These are phyloP conservation scores for Haemoproteus tartakovskyi DNA, from an alignment of 169 alveolate genomes.

Conservation along the genomic window DNA sequence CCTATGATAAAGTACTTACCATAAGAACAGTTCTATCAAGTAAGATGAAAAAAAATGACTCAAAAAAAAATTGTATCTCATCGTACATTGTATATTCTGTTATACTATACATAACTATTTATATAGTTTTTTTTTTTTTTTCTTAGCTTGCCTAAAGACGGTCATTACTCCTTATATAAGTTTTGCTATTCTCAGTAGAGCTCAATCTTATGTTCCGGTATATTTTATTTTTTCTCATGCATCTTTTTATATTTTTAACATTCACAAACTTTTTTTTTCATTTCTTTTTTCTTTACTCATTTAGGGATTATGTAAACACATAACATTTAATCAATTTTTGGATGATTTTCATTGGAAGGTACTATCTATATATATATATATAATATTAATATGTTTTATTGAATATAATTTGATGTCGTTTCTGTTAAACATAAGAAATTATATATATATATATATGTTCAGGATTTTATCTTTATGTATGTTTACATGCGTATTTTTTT, in stretches of 20 bases:
- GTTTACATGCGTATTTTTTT: not conserved
- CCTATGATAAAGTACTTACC: slow-evolving; percentile 54
- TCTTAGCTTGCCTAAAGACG: slow-evolving; percentile 52
- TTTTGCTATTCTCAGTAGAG: slow-evolving; percentile 32
- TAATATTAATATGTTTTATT: not conserved
- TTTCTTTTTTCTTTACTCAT: not conserved
- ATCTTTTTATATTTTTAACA: not conserved
- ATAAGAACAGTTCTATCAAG: slow-evolving; percentile 58
- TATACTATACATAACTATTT: not conserved
- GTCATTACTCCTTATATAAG: slow-evolving; percentile 48
- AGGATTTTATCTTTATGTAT: not conserved
- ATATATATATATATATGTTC: not conserved
- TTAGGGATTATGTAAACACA: slow-evolving; percentile 31
- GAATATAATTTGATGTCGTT: not conserved
- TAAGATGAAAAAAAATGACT: not conserved
- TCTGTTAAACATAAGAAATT: not conserved
- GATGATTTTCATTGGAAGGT: slow-evolving; percentile 55
- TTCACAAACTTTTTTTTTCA: not conserved
- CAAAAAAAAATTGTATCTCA: not conserved
- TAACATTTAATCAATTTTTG: slow-evolving; percentile 32
- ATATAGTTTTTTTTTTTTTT: slow-evolving; percentile 6
- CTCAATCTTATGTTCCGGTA: slow-evolving; percentile 56
- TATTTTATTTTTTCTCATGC: not conserved
- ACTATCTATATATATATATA: not conserved
- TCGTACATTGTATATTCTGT: not conserved